phyloP scores from a whole-genome alignment of 306 rosid genomes.

The Prinsepia uniflora region DNA sequence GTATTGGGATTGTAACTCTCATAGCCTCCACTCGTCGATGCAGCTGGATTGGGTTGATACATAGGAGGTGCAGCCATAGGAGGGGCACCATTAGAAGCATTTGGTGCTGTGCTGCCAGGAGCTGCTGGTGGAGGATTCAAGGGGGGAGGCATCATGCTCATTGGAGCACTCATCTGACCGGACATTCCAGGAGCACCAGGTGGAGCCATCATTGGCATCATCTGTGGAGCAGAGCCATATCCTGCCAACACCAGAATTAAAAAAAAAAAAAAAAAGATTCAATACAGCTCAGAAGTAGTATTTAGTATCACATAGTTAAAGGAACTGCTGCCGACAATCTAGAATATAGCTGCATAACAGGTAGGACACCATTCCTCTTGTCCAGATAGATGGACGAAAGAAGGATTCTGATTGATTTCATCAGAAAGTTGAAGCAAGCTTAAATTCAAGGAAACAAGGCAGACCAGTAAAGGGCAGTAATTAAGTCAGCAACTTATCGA shows the following conservation, averaged over 20 bases:
- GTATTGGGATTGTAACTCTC: constrained; percentile 40
- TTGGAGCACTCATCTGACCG: constrained; percentile 35
- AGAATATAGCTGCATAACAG: background rate
- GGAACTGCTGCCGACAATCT: background rate
- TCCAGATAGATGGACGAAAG: background rate
- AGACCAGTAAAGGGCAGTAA: background rate
- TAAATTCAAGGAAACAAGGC: background rate
- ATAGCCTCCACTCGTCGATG: constrained; percentile 43
- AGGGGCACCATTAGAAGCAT: constrained; percentile 36
- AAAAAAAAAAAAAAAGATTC: background rate
- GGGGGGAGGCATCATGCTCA: constrained; percentile 39
- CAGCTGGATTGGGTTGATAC: constrained; percentile 42
- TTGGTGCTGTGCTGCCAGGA: constrained; percentile 38
- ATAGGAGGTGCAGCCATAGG: constrained; percentile 17
- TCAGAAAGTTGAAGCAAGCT: background rate
- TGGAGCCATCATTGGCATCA: constrained; percentile 52
- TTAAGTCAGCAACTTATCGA: background rate
- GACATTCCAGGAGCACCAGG: constrained; percentile 47
- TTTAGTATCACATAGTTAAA: too few species aligned
- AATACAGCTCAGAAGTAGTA: background rate
- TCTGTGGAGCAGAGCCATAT: constrained; percentile 26
- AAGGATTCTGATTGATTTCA: background rate
- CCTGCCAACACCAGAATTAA: constrained; percentile 26
- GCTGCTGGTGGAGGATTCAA: constrained; percentile 27
- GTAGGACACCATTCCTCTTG: background rate